Conservation (phyloP, 2,329 filamentous ascomycete genomes). For the Trichophaea hybrida region DNA sequence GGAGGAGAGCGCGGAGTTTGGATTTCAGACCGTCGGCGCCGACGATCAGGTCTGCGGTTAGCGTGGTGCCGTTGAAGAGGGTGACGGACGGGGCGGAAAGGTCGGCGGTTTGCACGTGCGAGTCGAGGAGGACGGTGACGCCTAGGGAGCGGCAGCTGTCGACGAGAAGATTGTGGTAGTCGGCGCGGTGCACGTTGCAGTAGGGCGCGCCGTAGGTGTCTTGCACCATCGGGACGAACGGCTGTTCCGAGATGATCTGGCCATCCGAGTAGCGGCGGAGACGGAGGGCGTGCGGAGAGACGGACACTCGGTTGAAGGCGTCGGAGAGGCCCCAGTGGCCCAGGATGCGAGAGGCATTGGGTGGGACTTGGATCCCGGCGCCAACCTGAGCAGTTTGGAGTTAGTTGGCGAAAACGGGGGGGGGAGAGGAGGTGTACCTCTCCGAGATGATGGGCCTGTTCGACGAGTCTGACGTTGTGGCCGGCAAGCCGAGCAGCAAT, state of each 20-base stretch:
- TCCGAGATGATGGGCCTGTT: conserved; percentile 32
- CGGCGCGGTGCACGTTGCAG: conserved; percentile 31
- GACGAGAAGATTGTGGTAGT: conserved; percentile 36
- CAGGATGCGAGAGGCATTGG: conserved; percentile 39
- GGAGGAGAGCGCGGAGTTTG: conserved; percentile 34
- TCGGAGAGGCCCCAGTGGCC: conserved; percentile 39
- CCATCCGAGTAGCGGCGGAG: conserved; percentile 30
- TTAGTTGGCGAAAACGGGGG: not conserved
- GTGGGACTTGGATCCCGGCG: conserved; percentile 41
- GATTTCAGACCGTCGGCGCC: conserved; percentile 39
- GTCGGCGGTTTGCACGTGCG: conserved; percentile 26
- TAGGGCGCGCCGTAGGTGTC: conserved; percentile 17
- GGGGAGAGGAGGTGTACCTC: conserved; percentile 28
- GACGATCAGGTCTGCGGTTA: conserved; percentile 35
- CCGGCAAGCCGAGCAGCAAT: conserved; percentile 34
- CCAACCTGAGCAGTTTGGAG: conserved; percentile 32
- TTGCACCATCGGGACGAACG: conserved; percentile 26
- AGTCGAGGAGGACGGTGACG: conserved; percentile 28
- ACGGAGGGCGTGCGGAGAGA: conserved; percentile 28
- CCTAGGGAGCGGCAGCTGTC: conserved; percentile 32
- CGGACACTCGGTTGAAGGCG: conserved; percentile 29
- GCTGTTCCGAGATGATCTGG: conserved; percentile 27
- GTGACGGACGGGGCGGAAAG: conserved; percentile 27
- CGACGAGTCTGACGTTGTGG: conserved; percentile 34
- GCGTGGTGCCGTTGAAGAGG: conserved; percentile 29